These are phyloP conservation scores for Phylloporus arenicola DNA, from an alignment of 768 basidiomycete genomes.

Conservation along the genomic window DNA sequence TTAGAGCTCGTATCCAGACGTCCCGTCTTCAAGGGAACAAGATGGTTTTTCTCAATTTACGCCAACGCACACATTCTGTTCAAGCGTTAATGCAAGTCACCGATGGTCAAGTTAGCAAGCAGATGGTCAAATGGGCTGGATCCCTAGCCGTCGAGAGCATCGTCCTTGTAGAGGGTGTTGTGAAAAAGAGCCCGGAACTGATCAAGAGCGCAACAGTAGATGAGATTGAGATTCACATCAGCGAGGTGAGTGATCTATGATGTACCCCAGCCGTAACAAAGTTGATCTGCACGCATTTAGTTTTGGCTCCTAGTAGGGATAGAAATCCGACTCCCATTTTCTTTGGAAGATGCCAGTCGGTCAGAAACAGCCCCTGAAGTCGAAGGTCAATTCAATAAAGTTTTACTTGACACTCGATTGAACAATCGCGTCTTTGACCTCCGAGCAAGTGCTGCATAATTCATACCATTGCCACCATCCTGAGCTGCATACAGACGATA, in stretches of 20 bases:
- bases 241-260: conserved; percentile 49
- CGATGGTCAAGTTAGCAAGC: conserved; percentile 80
- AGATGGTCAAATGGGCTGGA: conserved; percentile 94
- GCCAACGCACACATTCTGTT: conserved; percentile 81
- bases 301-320: conserved; percentile 77
- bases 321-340: conserved; percentile 80
- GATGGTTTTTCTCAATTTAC: conserved; percentile 90
- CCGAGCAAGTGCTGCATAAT: conserved; percentile 49
- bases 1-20: conserved; percentile 89
- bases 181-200: conserved; percentile 71
- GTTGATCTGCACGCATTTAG: conserved; percentile 36
- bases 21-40: conserved; percentile 90
- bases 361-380: conserved; percentile 68
- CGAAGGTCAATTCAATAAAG: conserved; percentile 65
- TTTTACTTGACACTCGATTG: conserved; percentile 88
- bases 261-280: background rate
- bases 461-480: background rate
- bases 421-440: conserved; percentile 94
- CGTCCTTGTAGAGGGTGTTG: conserved; percentile 80
- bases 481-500: conserved; percentile 56
- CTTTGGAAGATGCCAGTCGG: conserved; percentile 86
- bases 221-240: conserved; percentile 83
- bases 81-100: conserved; percentile 77
- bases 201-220: conserved; percentile 89
- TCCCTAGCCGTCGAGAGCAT: conserved; percentile 80